Percentiles rank a stretch among this genome's conserved stretches.
Evolutionary conservation across 1,284 basidiomycete species (phyloP).

Genomic region (Trichosporon sp.): DNA sequence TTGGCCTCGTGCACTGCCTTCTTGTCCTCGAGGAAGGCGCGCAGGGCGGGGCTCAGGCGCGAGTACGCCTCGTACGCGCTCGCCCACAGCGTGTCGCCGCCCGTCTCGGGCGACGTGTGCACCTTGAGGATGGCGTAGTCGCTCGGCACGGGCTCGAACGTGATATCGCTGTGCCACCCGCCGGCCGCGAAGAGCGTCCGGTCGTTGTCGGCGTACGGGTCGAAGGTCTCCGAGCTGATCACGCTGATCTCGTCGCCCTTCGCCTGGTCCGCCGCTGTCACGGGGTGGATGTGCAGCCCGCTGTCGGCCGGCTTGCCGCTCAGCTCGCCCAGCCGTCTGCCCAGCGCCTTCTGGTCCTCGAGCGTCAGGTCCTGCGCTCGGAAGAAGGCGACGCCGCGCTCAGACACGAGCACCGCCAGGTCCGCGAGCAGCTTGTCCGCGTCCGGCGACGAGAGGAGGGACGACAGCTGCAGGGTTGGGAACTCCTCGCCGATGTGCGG

Average conservation of each 20-base stretch:
- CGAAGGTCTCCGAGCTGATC: slow-evolving; percentile 55
- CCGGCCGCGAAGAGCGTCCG: slow-evolving; percentile 20
- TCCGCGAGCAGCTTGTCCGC: slow-evolving; percentile 50
- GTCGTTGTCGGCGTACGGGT: slow-evolving; percentile 57
- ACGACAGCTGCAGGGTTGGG: slow-evolving; percentile 12
- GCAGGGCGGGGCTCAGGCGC: slow-evolving; percentile 58
- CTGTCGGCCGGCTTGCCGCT: slow-evolving; percentile 56
- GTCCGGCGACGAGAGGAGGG: slow-evolving; percentile 7
- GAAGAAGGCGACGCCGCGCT: slow-evolving; percentile 70
- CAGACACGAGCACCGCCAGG: slow-evolving; percentile 58
- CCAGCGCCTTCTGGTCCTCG: slow-evolving; percentile 54
- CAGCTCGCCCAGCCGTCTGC: slow-evolving; percentile 56
- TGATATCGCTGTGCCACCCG: slow-evolving; percentile 58
- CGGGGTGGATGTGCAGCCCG: slow-evolving; percentile 31
- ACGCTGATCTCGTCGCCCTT: slow-evolving; percentile 55
- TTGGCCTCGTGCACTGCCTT: slow-evolving; percentile 59
- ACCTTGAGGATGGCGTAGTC: slow-evolving; percentile 61
- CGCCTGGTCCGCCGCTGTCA: slow-evolving; percentile 41
- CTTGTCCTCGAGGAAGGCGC: slow-evolving; percentile 58
- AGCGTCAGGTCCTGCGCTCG: slow-evolving; percentile 55
- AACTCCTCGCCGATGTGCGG: slow-evolving; percentile 18
- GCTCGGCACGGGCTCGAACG: slow-evolving; percentile 62
- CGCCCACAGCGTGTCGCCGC: slow-evolving; percentile 53
- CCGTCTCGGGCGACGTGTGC: slow-evolving; percentile 55
- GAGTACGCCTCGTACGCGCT: slow-evolving; percentile 63